phyloP scores from a whole-genome alignment of 495 filamentous ascomycete genomes.

The Neurospora intermedia region DNA sequence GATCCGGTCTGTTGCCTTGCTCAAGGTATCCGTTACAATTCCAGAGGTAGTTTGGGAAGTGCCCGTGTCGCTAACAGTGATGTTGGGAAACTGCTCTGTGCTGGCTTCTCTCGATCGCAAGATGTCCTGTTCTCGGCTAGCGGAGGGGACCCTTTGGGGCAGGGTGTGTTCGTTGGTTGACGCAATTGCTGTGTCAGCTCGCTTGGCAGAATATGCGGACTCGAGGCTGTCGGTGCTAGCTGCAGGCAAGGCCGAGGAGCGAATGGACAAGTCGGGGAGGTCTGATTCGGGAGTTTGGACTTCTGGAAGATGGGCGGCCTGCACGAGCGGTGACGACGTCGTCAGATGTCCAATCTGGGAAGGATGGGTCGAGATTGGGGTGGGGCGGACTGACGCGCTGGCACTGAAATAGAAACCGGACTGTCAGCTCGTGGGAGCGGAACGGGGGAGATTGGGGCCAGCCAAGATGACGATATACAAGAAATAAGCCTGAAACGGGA shows the following conservation, averaged over 20 bases:
- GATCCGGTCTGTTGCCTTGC: slow-evolving; percentile 6
- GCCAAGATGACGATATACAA: background rate
- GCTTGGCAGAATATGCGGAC: slow-evolving; percentile 7
- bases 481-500: background rate
- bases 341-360: slow-evolving; percentile 76
- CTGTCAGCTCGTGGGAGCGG: background rate
- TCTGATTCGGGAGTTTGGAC: slow-evolving; percentile 19
- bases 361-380: slow-evolving; percentile 53
- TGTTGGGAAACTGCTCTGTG: slow-evolving; percentile 10
- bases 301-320: slow-evolving; percentile 38
- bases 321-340: slow-evolving; percentile 69
- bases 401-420: slow-evolving; percentile 6
- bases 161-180: slow-evolving; percentile 19
- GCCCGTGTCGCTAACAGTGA: slow-evolving; percentile 14
- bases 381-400: slow-evolving; percentile 24
- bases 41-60: background rate
- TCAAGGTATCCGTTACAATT: slow-evolving; percentile 1
- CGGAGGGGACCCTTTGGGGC: slow-evolving; percentile 32
- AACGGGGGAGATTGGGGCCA: background rate
- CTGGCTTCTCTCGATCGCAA: slow-evolving; percentile 29
- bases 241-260: slow-evolving; percentile 9
- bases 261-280: slow-evolving; percentile 9
- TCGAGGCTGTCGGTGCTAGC: slow-evolving; percentile 18
- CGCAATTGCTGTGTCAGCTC: slow-evolving; percentile 7
- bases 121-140: slow-evolving; percentile 35